These are phyloP conservation scores for Arabis alpina DNA, from an alignment of 345 rosid genomes.

Conservation along the genomic window DNA sequence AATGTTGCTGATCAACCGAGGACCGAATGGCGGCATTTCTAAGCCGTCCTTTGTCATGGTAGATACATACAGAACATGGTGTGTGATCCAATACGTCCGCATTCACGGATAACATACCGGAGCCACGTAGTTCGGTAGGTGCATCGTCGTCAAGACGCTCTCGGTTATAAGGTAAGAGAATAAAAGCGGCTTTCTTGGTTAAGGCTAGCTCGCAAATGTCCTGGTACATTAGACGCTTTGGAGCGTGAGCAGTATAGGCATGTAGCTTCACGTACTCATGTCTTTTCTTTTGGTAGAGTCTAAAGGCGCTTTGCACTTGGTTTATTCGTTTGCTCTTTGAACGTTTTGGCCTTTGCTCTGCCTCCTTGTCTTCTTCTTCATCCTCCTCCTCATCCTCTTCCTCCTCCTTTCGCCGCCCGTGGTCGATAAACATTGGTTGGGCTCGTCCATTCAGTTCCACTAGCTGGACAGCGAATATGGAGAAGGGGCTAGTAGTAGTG, in stretches of 20 bases:
- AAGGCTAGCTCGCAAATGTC: constrained; percentile 74
- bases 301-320: constrained; percentile 51
- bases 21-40: constrained; percentile 31
- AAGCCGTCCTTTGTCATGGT: constrained; percentile 53
- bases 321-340: constrained; percentile 25
- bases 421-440: constrained; percentile 56
- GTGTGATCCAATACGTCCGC: constrained; percentile 57
- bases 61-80: constrained; percentile 79
- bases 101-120: constrained; percentile 42
- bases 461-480: constrained; percentile 60
- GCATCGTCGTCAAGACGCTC: constrained; percentile 39
- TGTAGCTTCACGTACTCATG: constrained; percentile 43
- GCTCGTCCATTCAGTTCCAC: constrained; percentile 64
- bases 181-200: constrained; percentile 50
- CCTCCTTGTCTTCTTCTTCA: constrained; percentile 4
- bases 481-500: constrained; percentile 45
- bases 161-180: constrained; percentile 60
- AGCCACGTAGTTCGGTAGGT: constrained; percentile 41
- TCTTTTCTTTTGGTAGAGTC: constrained; percentile 48
- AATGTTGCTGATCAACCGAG: constrained; percentile 17
- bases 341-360: constrained; percentile 12
- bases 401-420: constrained; percentile 31
- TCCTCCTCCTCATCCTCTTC: constrained; percentile 5
- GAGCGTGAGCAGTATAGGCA: constrained; percentile 54
- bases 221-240: constrained; percentile 69